Evolutionary conservation across 495 filamentous ascomycete species (phyloP).

Genomic region (Penicillium subrubescens): DNA sequence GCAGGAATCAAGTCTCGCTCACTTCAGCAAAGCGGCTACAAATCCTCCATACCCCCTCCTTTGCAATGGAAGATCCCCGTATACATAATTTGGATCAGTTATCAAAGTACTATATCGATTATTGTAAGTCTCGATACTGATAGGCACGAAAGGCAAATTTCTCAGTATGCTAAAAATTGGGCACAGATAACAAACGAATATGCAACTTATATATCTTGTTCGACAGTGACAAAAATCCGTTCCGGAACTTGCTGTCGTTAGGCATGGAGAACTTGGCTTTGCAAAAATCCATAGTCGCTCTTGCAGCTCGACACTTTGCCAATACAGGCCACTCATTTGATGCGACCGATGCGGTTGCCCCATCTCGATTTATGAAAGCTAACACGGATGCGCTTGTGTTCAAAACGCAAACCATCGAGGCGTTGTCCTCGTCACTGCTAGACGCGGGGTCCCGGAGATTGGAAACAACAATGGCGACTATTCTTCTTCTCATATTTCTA

Average conservation of each 20-base stretch:
- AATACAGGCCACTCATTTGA: slow-evolving; percentile 30
- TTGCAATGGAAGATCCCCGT: background rate
- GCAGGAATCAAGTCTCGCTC: background rate
- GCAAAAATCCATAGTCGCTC: slow-evolving; percentile 49
- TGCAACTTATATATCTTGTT: slow-evolving; percentile 55
- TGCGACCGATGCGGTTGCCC: background rate
- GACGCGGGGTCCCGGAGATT: background rate
- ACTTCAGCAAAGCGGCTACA: background rate
- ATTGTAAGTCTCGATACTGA: slow-evolving; percentile 5
- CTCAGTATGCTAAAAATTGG: background rate
- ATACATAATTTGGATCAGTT: background rate
- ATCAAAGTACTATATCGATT: slow-evolving; percentile 11
- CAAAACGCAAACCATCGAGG: slow-evolving; percentile 50
- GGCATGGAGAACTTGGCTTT: slow-evolving; percentile 45
- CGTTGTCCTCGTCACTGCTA: slow-evolving; percentile 28
- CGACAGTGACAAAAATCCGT: slow-evolving; percentile 55
- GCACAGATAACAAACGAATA: slow-evolving; percentile 48
- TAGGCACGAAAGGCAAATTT: background rate
- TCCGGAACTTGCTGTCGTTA: slow-evolving; percentile 52
- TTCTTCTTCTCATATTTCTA: slow-evolving; percentile 55
- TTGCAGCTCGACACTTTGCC: slow-evolving; percentile 55
- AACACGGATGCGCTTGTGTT: slow-evolving; percentile 49
- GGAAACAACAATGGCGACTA: slow-evolving; percentile 44
- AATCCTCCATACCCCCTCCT: background rate
- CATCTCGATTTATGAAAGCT: slow-evolving; percentile 11